phyloP scores from a whole-genome alignment of 768 basidiomycete species.

The Tylopilus sp. region DNA sequence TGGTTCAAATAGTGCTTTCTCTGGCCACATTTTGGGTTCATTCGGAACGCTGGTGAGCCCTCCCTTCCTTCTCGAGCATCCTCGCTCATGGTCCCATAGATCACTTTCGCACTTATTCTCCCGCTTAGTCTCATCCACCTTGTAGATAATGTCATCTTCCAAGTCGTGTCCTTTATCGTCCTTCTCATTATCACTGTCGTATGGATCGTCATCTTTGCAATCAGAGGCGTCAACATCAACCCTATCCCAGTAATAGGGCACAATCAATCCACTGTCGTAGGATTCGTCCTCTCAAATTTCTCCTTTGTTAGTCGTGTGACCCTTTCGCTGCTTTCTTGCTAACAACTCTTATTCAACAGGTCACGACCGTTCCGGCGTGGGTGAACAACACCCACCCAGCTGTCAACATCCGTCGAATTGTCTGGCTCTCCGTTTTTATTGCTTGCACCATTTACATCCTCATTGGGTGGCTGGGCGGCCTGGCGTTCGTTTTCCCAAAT shows the following conservation, averaged over 20 bases:
- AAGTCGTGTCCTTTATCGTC: conserved; percentile 19
- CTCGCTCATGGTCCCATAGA: conserved; percentile 11
- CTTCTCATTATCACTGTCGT: conserved; percentile 18
- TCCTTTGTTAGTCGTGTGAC: conserved; percentile 17
- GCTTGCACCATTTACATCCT: conserved; percentile 25
- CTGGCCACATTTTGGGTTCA: conserved; percentile 22
- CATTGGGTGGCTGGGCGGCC: conserved; percentile 22
- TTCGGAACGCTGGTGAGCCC: conserved; percentile 20
- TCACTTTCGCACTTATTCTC: conserved; percentile 17
- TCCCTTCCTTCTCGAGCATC: not conserved
- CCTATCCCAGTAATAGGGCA: conserved; percentile 14
- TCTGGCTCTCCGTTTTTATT: conserved; percentile 22
- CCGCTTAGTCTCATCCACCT: conserved; percentile 24
- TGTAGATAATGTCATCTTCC: conserved; percentile 25
- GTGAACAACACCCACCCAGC: conserved; percentile 23
- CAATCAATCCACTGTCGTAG: conserved; percentile 19
- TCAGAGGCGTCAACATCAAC: conserved; percentile 11
- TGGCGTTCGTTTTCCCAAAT: conserved; percentile 7
- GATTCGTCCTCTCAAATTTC: conserved; percentile 25
- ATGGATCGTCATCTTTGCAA: conserved; percentile 18
- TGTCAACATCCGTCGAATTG: conserved; percentile 20
- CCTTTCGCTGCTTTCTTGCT: not conserved
- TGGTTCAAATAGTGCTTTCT: conserved; percentile 13
- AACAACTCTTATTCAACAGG: conserved; percentile 3
- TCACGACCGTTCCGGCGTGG: conserved; percentile 25